phyloP scores from a whole-genome alignment of 306 rosid species.

The Vigna nakashimae region DNA sequence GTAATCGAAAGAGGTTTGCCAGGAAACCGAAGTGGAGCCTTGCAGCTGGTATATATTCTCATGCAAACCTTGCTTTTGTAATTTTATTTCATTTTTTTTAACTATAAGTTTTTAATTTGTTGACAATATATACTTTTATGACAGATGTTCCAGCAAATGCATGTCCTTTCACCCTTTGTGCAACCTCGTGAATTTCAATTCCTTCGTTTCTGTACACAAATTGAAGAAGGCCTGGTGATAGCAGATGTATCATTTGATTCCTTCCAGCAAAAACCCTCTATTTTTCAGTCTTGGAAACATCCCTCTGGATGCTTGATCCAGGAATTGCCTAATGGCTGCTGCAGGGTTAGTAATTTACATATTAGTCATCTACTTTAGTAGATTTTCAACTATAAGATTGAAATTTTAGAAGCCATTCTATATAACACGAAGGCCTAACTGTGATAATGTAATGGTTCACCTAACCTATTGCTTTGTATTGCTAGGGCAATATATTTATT shows the following conservation, averaged over 20 bases:
- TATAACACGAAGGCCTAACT: neutral
- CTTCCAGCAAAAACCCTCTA: neutral
- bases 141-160: constrained; percentile 79
- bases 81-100: too few species aligned
- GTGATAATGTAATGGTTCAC: too few species aligned
- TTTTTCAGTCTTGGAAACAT: constrained; percentile 56
- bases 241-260: constrained; percentile 62
- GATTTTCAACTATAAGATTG: neutral
- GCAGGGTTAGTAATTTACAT: constrained; percentile 55
- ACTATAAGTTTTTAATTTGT: neutral
- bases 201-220: constrained; percentile 67
- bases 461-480: neutral
- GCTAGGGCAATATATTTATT: neutral
- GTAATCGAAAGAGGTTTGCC: constrained; percentile 55
- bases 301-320: constrained; percentile 87
- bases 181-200: constrained; percentile 61
- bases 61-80: neutral
- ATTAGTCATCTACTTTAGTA: neutral
- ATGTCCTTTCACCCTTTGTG: constrained; percentile 73
- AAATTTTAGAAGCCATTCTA: neutral
- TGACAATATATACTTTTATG: neutral
- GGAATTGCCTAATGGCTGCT: constrained; percentile 59
- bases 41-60: constrained; percentile 59
- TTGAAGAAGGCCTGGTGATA: constrained; percentile 56
- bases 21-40: constrained; percentile 59